Evolutionary conservation across 805 yeast species (phyloP).

Genomic region (Starmerella asiatica): DNA sequence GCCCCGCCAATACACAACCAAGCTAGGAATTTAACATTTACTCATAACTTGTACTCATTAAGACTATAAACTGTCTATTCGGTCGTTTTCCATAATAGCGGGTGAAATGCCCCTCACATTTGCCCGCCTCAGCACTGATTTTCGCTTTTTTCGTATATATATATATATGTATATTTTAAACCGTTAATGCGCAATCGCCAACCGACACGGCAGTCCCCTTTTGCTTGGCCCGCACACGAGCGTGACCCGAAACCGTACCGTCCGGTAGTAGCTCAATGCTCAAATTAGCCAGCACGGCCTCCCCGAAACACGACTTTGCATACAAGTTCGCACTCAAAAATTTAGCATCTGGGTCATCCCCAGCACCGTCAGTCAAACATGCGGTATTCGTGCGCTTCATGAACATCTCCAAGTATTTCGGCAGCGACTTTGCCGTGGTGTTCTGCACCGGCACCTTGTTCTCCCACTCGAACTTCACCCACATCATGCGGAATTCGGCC

Average conservation of each 20-base stretch:
- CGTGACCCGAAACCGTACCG: conserved; percentile 62
- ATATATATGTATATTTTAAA: background rate
- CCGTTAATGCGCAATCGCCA: conserved; percentile 51
- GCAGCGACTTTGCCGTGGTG: conserved; percentile 42
- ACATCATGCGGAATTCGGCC: conserved; percentile 85
- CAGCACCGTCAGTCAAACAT: conserved; percentile 85
- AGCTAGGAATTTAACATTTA: too few species aligned
- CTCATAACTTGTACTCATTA: too few species aligned
- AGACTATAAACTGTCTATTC: too few species aligned
- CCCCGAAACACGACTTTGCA: conserved; percentile 88
- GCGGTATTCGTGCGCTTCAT: conserved; percentile 83
- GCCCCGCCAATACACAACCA: too few species aligned
- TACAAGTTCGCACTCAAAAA: conserved; percentile 90
- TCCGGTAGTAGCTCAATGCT: conserved; percentile 76
- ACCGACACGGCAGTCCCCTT: conserved; percentile 91
- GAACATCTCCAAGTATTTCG: conserved; percentile 63
- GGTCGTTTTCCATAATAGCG: too few species aligned
- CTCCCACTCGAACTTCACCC: conserved; percentile 99
- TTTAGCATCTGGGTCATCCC: conserved; percentile 32
- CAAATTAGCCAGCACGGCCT: conserved; percentile 90
- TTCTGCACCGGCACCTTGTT: conserved; percentile 70
- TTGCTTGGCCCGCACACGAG: conserved; percentile 91
- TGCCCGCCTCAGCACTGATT: too few species aligned
- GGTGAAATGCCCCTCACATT: too few species aligned
- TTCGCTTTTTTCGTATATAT: background rate